Evolutionary conservation across 768 basidiomycete species (phyloP).

Genomic region (Trametes maxima): DNA sequence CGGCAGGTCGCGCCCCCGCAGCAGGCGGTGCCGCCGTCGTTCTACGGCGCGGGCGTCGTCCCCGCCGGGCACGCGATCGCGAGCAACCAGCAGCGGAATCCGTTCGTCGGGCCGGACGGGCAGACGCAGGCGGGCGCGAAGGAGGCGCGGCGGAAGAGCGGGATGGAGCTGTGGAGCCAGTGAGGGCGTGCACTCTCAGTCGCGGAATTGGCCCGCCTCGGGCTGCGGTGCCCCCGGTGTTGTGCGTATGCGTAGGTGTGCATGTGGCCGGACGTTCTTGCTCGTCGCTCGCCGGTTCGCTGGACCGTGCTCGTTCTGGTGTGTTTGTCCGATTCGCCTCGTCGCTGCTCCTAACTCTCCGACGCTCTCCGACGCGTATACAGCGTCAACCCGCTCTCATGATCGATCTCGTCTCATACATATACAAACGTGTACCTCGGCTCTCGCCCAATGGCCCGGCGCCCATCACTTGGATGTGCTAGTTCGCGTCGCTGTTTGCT

Average conservation of each 20-base stretch:
- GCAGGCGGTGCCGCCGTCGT: slow-evolving; percentile 61
- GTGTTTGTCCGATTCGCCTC: neutral
- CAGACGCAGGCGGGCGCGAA: slow-evolving; percentile 48
- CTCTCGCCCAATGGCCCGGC: neutral
- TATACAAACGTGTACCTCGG: neutral
- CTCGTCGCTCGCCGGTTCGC: neutral
- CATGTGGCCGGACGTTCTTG: too few species aligned
- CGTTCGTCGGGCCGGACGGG: slow-evolving; percentile 31
- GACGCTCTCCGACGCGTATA: neutral
- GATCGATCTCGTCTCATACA: neutral
- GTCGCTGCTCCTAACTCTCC: neutral
- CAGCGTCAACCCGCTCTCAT: neutral
- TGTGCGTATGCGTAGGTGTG: too few species aligned
- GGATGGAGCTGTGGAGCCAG: slow-evolving; percentile 78
- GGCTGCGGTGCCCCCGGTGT: too few species aligned
- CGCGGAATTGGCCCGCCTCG: neutral
- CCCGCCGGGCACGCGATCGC: slow-evolving; percentile 41
- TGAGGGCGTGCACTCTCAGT: slow-evolving; percentile 37
- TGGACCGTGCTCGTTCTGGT: neutral
- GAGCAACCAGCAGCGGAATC: slow-evolving; percentile 40
- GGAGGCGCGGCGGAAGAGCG: slow-evolving; percentile 61
- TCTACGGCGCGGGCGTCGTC: slow-evolving; percentile 68
- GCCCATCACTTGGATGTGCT: slow-evolving; percentile 11
- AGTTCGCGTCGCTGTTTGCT: slow-evolving; percentile 11
- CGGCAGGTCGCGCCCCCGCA: slow-evolving; percentile 53